Percentiles rank a stretch among this genome's conserved stretches.
Evolutionary conservation across 345 rosid genomes (phyloP).

Genomic region (Kandelia obovata): DNA sequence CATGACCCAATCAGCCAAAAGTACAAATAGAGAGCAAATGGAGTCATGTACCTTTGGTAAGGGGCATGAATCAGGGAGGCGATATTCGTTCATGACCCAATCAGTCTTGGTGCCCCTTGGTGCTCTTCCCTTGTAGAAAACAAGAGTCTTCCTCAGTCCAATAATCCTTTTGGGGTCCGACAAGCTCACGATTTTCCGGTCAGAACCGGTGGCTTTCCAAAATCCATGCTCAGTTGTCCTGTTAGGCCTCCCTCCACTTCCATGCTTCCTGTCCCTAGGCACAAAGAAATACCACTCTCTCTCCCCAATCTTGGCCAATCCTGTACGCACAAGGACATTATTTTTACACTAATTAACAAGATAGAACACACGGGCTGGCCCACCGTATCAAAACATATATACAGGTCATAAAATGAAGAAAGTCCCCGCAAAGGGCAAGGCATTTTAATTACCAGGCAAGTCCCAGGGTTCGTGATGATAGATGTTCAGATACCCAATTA

Average conservation of each 20-base stretch:
- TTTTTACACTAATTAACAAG: neutral
- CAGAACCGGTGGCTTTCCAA: slow-evolving; percentile 39
- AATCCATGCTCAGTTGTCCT: slow-evolving; percentile 27
- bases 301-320: slow-evolving; percentile 32
- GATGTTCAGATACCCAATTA: slow-evolving; percentile 27
- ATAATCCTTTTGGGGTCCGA: slow-evolving; percentile 17
- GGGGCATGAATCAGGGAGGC: slow-evolving; percentile 18
- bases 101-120: slow-evolving; percentile 36
- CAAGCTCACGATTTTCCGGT: slow-evolving; percentile 20
- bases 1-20: too few relatives aligned
- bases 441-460: slow-evolving; percentile 23
- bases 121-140: slow-evolving; percentile 36
- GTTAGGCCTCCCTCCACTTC: slow-evolving; percentile 26
- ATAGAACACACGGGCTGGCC: neutral
- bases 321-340: neutral
- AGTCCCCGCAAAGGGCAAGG: too few relatives aligned
- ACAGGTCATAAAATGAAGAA: neutral
- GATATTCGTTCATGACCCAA: slow-evolving; percentile 42
- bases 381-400: neutral
- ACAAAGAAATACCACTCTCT: slow-evolving; percentile 43
- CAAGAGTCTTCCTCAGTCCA: slow-evolving; percentile 32
- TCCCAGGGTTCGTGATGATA: slow-evolving; percentile 31
- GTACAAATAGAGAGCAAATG: neutral
- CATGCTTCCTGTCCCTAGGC: slow-evolving; percentile 24
- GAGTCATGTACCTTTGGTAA: slow-evolving; percentile 2